These are phyloP conservation scores for Murraya paniculata DNA, from an alignment of 345 rosid genomes.

Conservation along the genomic window DNA sequence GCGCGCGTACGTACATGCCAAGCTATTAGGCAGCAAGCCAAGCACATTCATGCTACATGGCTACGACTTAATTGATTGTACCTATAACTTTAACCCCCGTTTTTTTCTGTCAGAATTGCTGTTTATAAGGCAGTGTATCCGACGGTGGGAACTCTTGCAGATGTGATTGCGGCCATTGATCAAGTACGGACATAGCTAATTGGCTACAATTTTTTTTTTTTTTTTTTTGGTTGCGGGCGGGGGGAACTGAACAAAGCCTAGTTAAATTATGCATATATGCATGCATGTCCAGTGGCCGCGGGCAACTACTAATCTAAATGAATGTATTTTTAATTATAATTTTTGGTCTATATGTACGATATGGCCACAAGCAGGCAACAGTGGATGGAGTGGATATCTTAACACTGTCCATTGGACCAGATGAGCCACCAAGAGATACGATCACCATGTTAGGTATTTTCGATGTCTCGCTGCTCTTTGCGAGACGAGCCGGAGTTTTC, in stretches of 20 bases:
- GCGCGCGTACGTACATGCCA: too few species aligned
- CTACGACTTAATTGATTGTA: not conserved
- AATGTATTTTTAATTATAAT: too few species aligned
- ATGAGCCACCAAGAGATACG: slow-evolving; percentile 56
- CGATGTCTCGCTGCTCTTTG: slow-evolving; percentile 55
- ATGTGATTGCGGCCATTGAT: slow-evolving; percentile 86
- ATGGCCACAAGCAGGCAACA: slow-evolving; percentile 39
- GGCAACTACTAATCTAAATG: too few species aligned
- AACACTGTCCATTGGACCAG: slow-evolving; percentile 69
- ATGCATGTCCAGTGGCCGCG: too few species aligned
- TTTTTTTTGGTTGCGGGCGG: too few species aligned
- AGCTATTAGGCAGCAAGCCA: too few species aligned
- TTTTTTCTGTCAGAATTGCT: slow-evolving; percentile 49
- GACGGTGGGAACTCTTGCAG: slow-evolving; percentile 65
- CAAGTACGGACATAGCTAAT: slow-evolving; percentile 39
- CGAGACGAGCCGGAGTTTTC: slow-evolving; percentile 71
- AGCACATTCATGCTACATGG: not conserved
- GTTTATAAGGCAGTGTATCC: slow-evolving; percentile 85
- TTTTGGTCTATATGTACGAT: too few species aligned
- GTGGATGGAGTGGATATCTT: slow-evolving; percentile 72
- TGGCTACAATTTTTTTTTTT: too few species aligned
- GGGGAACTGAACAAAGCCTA: too few species aligned
- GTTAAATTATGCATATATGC: too few species aligned
- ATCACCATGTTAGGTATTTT: slow-evolving; percentile 59
- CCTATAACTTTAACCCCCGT: not conserved